Conservation (phyloP, 2,329 filamentous ascomycete species). For the Penicillium sp. region DNA sequence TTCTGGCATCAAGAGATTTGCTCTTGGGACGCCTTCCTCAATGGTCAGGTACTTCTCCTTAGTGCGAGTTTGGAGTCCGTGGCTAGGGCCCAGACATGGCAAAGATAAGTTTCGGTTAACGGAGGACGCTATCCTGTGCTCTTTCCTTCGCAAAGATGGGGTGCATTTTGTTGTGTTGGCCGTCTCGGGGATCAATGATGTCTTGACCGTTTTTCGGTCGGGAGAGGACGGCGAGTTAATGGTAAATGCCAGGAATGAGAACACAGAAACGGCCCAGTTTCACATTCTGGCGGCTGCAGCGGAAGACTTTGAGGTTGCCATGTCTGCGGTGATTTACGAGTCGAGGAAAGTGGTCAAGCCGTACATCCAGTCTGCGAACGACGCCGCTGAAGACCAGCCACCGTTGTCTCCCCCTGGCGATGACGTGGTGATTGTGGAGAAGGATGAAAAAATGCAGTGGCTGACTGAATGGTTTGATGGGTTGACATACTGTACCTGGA, state of each 20-base stretch:
- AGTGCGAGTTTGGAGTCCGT: constrained; percentile 74
- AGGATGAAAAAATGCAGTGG: constrained; percentile 55
- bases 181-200: constrained; percentile 69
- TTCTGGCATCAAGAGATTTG: constrained; percentile 57
- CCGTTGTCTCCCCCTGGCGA: constrained; percentile 36
- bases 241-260: constrained; percentile 71
- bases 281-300: constrained; percentile 69
- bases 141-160: constrained; percentile 71
- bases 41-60: constrained; percentile 75
- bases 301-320: constrained; percentile 68
- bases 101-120: constrained; percentile 63
- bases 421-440: constrained; percentile 46
- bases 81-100: constrained; percentile 87
- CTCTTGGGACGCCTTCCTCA: constrained; percentile 63
- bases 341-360: constrained; percentile 63
- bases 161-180: constrained; percentile 74
- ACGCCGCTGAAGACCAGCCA: constrained; percentile 16
- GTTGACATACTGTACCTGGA: constrained; percentile 96
- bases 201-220: constrained; percentile 67
- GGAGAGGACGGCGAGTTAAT: constrained; percentile 63
- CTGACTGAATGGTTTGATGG: constrained; percentile 88
- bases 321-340: constrained; percentile 81
- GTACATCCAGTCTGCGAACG: constrained; percentile 18
- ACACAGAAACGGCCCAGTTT: constrained; percentile 52
- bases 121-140: constrained; percentile 73